Conservation (phyloP, 306 rosid species). For the Prunus padus region DNA sequence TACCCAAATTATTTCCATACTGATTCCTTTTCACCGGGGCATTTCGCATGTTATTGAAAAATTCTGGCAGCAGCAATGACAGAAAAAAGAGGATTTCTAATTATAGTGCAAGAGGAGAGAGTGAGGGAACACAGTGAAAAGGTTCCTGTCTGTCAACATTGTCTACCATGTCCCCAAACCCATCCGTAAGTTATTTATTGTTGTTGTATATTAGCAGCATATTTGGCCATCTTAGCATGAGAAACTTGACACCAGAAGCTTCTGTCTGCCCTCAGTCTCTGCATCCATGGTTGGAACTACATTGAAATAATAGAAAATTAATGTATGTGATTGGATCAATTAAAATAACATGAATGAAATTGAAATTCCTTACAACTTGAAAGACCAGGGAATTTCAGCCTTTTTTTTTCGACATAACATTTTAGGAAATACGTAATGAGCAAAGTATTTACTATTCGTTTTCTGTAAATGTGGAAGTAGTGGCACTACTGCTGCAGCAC, state of each 20-base stretch:
- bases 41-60: not conserved
- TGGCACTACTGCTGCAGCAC: constrained; percentile 84
- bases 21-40: not conserved
- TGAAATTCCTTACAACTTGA: not conserved
- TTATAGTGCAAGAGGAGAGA: not conserved
- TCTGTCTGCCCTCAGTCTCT: not conserved
- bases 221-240: not conserved
- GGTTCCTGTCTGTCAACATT: not conserved
- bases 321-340: not conserved
- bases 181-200: not conserved
- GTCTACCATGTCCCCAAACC: not conserved
- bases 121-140: not conserved
- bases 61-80: not conserved
- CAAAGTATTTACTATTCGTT: constrained; percentile 18
- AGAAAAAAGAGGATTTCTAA: not conserved
- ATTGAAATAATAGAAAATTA: not conserved
- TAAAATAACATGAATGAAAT: not conserved
- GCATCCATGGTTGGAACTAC: not conserved
- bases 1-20: not conserved
- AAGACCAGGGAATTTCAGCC: not conserved
- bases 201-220: not conserved
- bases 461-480: constrained; percentile 35
- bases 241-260: not conserved
- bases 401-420: not conserved
- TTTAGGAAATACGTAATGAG: constrained; percentile 16